Conservation (phyloP, 2,329 filamentous ascomycete genomes). For the Penicillium sp. region DNA sequence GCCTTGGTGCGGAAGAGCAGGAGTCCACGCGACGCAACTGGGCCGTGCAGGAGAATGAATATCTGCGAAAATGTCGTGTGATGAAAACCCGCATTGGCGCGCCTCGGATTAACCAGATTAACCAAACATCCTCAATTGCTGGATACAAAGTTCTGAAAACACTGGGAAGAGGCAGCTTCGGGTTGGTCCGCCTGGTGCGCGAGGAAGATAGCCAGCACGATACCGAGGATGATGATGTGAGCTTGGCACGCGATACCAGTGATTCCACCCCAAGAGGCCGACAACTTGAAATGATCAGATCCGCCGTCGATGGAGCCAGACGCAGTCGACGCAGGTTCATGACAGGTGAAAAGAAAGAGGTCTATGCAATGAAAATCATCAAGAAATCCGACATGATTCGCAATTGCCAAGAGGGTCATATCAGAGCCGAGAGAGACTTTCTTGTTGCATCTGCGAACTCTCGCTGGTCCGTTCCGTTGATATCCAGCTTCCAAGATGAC, state of each 20-base stretch:
- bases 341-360: slow-evolving; percentile 51
- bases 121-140: slow-evolving; percentile 55
- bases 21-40: slow-evolving; percentile 60
- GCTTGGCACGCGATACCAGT: background rate
- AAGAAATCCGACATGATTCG: slow-evolving; percentile 90
- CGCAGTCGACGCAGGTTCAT: slow-evolving; percentile 32
- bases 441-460: slow-evolving; percentile 87
- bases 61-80: slow-evolving; percentile 71
- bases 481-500: slow-evolving; percentile 85
- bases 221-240: slow-evolving; percentile 14
- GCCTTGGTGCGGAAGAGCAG: slow-evolving; percentile 59
- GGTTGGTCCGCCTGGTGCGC: slow-evolving; percentile 84
- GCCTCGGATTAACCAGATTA: slow-evolving; percentile 44
- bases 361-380: slow-evolving; percentile 98
- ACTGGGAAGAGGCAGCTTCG: slow-evolving; percentile 91
- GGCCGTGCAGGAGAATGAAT: slow-evolving; percentile 66
- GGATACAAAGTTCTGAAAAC: slow-evolving; percentile 81
- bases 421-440: slow-evolving; percentile 89
- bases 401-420: slow-evolving; percentile 87
- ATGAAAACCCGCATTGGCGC: slow-evolving; percentile 64
- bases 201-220: slow-evolving; percentile 36
- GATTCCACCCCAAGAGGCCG: background rate
- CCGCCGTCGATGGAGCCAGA: slow-evolving; percentile 23
- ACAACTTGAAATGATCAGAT: slow-evolving; percentile 12
- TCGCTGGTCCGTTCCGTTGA: slow-evolving; percentile 83